Conservation (phyloP, 2,329 filamentous ascomycete genomes). For the Sarocladiaceae sp. region DNA sequence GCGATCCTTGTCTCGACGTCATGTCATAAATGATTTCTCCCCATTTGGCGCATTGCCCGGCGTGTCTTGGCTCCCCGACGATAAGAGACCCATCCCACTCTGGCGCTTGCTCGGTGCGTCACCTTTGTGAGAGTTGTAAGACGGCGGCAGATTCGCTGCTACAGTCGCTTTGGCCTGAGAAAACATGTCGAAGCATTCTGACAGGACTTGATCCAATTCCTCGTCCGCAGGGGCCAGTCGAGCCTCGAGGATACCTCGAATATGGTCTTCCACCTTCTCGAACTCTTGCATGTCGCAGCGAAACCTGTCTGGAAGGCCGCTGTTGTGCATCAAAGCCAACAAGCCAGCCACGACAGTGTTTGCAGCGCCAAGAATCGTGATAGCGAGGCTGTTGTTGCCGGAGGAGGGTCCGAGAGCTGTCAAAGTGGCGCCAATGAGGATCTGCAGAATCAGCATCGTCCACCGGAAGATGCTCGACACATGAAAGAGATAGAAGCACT, state of each 20-base stretch:
- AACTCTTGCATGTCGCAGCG: conserved; percentile 46
- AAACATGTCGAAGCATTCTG: conserved; percentile 42
- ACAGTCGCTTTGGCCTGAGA: conserved; percentile 42
- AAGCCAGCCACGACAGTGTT: conserved; percentile 48
- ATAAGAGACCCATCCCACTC: background rate
- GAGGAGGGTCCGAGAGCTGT: conserved; percentile 45
- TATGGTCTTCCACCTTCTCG: conserved; percentile 42
- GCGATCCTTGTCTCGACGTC: background rate
- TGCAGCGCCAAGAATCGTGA: conserved; percentile 45
- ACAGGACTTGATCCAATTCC: conserved; percentile 41
- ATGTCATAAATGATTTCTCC: conserved; percentile 8
- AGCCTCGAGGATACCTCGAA: conserved; percentile 46
- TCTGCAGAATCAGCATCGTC: conserved; percentile 43
- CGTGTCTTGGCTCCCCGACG: background rate
- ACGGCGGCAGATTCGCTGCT: conserved; percentile 41
- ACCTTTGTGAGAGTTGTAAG: conserved; percentile 24
- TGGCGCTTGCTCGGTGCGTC: background rate
- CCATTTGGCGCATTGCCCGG: conserved; percentile 1
- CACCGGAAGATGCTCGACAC: conserved; percentile 37
- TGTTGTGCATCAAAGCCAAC: conserved; percentile 49
- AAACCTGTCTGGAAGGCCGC: conserved; percentile 48
- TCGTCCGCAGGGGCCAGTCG: conserved; percentile 38
- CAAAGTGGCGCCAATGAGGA: conserved; percentile 43
- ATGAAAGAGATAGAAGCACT: conserved; percentile 41
- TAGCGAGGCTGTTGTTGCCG: conserved; percentile 30